phyloP scores from a whole-genome alignment of 192 early-diverging fungal species.

The Backusella luteola region DNA sequence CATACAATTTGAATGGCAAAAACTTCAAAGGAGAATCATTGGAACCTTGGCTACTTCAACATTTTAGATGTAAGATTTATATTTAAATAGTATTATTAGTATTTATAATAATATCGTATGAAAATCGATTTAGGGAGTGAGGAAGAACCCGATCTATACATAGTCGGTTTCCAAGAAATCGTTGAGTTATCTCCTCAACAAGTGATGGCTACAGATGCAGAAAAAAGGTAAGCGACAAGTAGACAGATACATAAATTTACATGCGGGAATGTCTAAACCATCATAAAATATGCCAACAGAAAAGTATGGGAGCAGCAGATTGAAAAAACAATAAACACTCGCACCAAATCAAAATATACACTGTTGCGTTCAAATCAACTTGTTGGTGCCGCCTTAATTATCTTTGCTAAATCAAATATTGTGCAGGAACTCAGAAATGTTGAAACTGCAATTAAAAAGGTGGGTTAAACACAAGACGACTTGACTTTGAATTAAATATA shows the following conservation, averaged over 20 bases:
- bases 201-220: conserved; percentile 63
- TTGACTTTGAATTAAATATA: background rate
- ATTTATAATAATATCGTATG: background rate
- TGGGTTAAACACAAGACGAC: background rate
- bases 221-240: conserved; percentile 49
- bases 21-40: conserved; percentile 61
- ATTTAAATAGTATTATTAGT: background rate
- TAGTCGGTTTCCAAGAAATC: conserved; percentile 94
- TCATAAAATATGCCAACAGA: conserved; percentile 11
- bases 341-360: conserved; percentile 59
- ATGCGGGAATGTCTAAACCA: background rate
- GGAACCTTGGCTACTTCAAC: conserved; percentile 61
- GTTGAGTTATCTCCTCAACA: conserved; percentile 83
- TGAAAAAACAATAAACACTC: conserved; percentile 46
- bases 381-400: conserved; percentile 86
- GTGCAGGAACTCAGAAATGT: conserved; percentile 75
- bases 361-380: conserved; percentile 84
- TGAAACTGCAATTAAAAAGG: conserved; percentile 82
- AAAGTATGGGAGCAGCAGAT: conserved; percentile 50
- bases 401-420: conserved; percentile 75
- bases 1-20: conserved; percentile 92
- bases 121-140: background rate
- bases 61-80: conserved; percentile 33
- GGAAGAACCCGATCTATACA: conserved; percentile 73
- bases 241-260: conserved; percentile 27